Percentiles rank a stretch among this genome's conserved stretches.
phyloP scores from a whole-genome alignment of 2,329 filamentous ascomycete species.

The Falciphora oryzae region DNA sequence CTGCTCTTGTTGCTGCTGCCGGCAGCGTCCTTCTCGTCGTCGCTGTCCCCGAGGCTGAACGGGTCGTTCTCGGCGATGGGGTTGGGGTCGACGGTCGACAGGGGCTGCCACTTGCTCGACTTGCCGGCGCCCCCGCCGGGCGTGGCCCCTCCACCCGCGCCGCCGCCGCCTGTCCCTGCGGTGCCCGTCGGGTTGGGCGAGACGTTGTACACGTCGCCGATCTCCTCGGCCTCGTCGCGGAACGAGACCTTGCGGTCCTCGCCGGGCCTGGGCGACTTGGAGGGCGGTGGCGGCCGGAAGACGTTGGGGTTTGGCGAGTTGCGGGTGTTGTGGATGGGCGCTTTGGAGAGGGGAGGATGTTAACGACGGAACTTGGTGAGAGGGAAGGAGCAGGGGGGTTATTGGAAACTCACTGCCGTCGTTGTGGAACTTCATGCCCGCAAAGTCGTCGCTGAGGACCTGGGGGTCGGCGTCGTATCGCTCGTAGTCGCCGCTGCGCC shows the following conservation, averaged over 20 bases:
- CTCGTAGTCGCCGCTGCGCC: slow-evolving; percentile 80
- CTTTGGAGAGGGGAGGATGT: slow-evolving; percentile 24
- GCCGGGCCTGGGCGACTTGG: slow-evolving; percentile 42
- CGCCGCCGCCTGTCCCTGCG: slow-evolving; percentile 42
- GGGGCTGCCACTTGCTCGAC: slow-evolving; percentile 93
- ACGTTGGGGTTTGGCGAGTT: slow-evolving; percentile 71
- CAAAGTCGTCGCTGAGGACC: slow-evolving; percentile 85
- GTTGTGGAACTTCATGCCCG: slow-evolving; percentile 56
- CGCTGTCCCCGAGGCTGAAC: slow-evolving; percentile 92
- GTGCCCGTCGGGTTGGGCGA: slow-evolving; percentile 43
- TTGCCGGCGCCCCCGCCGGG: slow-evolving; percentile 48
- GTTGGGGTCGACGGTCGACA: slow-evolving; percentile 77
- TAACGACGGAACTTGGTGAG: not conserved
- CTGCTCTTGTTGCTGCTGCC: slow-evolving; percentile 35
- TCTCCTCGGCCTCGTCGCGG: slow-evolving; percentile 67
- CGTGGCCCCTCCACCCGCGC: no score
- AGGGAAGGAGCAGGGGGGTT: not conserved
- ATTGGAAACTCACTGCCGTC: slow-evolving; percentile 51
- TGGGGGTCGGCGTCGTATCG: slow-evolving; percentile 93
- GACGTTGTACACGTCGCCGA: slow-evolving; percentile 65
- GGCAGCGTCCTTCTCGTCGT: slow-evolving; percentile 74
- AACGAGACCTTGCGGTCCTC: slow-evolving; percentile 52
- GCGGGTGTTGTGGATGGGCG: slow-evolving; percentile 45
- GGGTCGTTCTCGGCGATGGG: slow-evolving; percentile 89
- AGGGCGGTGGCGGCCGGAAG: slow-evolving; percentile 62